These are phyloP conservation scores for Sarcodon sp. DNA, from an alignment of 768 basidiomycete genomes.

Conservation along the genomic window DNA sequence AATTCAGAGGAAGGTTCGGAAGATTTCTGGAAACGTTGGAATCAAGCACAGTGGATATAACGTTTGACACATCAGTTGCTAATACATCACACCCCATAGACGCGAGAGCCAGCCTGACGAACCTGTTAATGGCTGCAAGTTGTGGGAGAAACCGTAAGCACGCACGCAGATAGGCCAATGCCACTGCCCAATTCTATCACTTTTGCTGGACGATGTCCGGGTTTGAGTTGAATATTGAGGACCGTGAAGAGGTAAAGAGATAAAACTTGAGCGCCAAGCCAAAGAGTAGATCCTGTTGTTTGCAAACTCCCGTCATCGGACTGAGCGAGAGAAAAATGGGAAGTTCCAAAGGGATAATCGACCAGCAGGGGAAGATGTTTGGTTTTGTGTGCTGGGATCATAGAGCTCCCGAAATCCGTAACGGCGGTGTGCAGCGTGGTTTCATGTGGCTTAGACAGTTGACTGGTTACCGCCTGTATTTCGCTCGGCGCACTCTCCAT, in stretches of 20 bases:
- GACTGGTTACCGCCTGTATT: slow-evolving; percentile 5
- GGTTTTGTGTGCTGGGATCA: slow-evolving; percentile 44
- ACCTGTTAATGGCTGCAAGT: slow-evolving; percentile 3
- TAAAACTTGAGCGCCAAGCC: slow-evolving; percentile 75
- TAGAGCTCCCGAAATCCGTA: no score
- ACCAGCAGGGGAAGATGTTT: slow-evolving; percentile 42
- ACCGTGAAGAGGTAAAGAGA: slow-evolving; percentile 41
- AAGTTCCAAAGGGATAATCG: slow-evolving; percentile 24
- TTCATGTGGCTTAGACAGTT: no score
- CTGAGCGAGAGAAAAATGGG: slow-evolving; percentile 39
- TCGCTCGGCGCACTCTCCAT: slow-evolving; percentile 8
- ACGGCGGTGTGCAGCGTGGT: no score
- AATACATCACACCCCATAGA: slow-evolving; percentile 66
- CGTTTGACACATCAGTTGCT: slow-evolving; percentile 59
- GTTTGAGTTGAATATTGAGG: slow-evolving; percentile 12
- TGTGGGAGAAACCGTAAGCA: slow-evolving; percentile 6
- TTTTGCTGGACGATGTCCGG: slow-evolving; percentile 7
- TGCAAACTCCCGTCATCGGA: slow-evolving; percentile 32
- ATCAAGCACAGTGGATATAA: slow-evolving; percentile 49
- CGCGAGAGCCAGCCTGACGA: slow-evolving; percentile 42
- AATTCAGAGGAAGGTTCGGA: slow-evolving; percentile 13
- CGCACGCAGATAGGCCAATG: slow-evolving; percentile 67
- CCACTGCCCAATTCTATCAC: slow-evolving; percentile 77
- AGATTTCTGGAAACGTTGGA: slow-evolving; percentile 47
- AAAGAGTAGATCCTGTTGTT: slow-evolving; percentile 73